Evolutionary conservation across 495 filamentous ascomycete species (phyloP), one percentile per base, ranked within the genome.

Genomic region (Margaritispora aquatica): DNA sequence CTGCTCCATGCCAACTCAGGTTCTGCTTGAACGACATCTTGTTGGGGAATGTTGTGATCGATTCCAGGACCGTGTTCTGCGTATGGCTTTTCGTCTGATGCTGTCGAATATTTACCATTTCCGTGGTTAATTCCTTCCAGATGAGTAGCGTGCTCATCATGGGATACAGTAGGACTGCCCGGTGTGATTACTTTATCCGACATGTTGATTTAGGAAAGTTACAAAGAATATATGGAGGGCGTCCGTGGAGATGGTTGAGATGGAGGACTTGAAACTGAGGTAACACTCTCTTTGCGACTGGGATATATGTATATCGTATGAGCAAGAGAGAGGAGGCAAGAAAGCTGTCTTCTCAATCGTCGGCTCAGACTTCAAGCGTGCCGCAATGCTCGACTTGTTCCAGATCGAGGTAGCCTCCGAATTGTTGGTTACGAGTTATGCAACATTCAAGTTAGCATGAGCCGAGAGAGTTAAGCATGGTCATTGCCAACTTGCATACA

Each of bases 1-100:
- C 26, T 51, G 24, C 69, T 69, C 58, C 70, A 77, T 82, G 80
- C 83, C 17, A 64, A 36, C 20, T 59, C 36, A 1, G 58, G 63
- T 20, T 55, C 41, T 7, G 58, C 38, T 38, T 36, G 58, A 21
- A 57, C 27, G 7, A 55, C 55, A 34, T 66, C 52, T 0, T 62
- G 51, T 52, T 66, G 63, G 0, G 63, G 52, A 44, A 66, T 62
- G 11, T 60, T 44, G 34, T 66, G 63, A 21, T 66, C 63, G 15
- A 66, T 63, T 22, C 52, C 54, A 41, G 64, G 34, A 10, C 64
- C 64, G 31, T 66, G 64, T 34, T 66, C 63, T 26, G 50, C 59
- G 48, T 66, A 63, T 9, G 57, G 50, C 26, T 34, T 41, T 26
- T 58, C 38, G 13, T 51, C 29, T 11, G 29, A 26, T n/a, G 4